Evolutionary conservation across 371 early-diverging fungal species (phyloP).

Genomic region (Syncephalis fuscata): DNA sequence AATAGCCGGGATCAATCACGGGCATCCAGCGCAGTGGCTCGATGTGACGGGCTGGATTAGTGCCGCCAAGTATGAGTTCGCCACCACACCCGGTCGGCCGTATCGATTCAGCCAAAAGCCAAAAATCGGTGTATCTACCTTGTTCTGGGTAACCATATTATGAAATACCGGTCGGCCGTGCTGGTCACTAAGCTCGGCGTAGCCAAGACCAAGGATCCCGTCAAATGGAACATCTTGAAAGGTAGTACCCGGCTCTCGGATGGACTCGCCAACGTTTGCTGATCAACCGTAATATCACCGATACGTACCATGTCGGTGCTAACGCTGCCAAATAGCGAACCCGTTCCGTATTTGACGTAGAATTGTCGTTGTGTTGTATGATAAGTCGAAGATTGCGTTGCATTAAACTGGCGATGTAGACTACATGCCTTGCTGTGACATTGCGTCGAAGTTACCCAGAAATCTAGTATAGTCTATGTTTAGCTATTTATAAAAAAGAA

Average conservation of each 20-base stretch:
- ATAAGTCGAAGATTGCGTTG: constrained; percentile 46
- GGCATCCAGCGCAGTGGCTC: constrained; percentile 64
- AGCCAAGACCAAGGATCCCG: constrained; percentile 75
- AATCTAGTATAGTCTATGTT: constrained; percentile 13
- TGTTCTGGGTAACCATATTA: constrained; percentile 54
- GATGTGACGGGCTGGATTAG: constrained; percentile 42
- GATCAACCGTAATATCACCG: constrained; percentile 39
- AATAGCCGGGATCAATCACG: constrained; percentile 75
- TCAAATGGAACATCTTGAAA: constrained; percentile 79
- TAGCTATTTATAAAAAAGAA: no score
- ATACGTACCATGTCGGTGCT: constrained; percentile 55
- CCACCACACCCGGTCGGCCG: constrained; percentile 25
- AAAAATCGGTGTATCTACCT: constrained; percentile 69
- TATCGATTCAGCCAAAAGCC: constrained; percentile 55
- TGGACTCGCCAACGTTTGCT: constrained; percentile 78
- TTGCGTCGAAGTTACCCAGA: constrained; percentile 91
- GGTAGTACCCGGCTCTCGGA: constrained; percentile 73
- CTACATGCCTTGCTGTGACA: constrained; percentile 87
- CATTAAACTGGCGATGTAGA: constrained; percentile 71
- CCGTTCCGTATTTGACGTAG: constrained; percentile 77
- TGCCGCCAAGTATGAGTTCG: constrained; percentile 69
- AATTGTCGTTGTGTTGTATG: constrained; percentile 76
- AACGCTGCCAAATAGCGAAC: constrained; percentile 82
- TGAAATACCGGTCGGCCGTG: constrained; percentile 82
- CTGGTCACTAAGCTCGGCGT: constrained; percentile 72